Conservation (phyloP, 2,329 filamentous ascomycete species). For the Diplodia mutila region DNA sequence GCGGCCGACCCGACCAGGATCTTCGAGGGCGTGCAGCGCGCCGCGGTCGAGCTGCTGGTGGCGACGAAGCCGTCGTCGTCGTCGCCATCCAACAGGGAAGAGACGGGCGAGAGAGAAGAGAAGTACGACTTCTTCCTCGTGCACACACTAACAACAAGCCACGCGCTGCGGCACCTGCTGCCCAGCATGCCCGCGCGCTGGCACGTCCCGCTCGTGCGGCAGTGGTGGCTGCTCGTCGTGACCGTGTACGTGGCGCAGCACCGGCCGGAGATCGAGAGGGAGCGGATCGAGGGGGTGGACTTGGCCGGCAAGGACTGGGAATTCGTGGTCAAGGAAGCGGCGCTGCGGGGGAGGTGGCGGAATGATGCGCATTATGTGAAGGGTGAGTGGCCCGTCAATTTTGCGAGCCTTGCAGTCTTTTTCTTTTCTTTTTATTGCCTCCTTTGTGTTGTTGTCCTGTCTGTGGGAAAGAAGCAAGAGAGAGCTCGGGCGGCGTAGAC, state of each 20-base stretch:
- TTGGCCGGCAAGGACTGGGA: conserved; percentile 73
- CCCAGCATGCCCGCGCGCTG: conserved; percentile 75
- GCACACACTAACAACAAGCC: conserved; percentile 80
- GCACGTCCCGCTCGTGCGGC: conserved; percentile 73
- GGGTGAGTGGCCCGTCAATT: conserved; percentile 44
- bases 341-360: conserved; percentile 67
- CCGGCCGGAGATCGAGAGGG: conserved; percentile 71
- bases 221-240: conserved; percentile 88
- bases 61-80: conserved; percentile 47
- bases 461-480: no score
- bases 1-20: conserved; percentile 56
- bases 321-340: conserved; percentile 68
- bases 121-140: conserved; percentile 83
- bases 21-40: conserved; percentile 70
- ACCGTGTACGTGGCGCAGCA: conserved; percentile 76
- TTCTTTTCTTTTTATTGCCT: not conserved
- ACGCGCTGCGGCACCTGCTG: conserved; percentile 84
- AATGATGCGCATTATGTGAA: conserved; percentile 87
- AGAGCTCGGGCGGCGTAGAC: no score
- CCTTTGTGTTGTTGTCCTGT: not conserved
- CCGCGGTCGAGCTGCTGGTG: conserved; percentile 63
- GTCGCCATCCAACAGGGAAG: not conserved
- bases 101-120: conserved; percentile 32
- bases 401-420: no score
- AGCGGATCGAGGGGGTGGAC: conserved; percentile 64